These are phyloP conservation scores for Sanghuangporus sanghuang DNA, from an alignment of 1,284 basidiomycete species.

Conservation along the genomic window DNA sequence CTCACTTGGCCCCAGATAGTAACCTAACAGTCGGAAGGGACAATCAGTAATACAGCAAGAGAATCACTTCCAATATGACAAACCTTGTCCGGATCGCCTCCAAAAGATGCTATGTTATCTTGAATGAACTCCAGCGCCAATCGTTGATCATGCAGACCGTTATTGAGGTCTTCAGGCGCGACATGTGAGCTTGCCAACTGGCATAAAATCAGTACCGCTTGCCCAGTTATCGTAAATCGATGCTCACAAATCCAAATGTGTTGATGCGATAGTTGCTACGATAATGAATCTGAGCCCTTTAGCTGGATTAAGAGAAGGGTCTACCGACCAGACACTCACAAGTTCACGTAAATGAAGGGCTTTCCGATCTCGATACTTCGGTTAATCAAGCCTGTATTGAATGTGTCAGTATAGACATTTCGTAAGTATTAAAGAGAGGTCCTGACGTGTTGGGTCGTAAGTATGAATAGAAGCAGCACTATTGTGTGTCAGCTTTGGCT, in stretches of 20 bases:
- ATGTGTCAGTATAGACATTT: not conserved
- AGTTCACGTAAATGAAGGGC: slow-evolving; percentile 51
- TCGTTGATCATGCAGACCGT: slow-evolving; percentile 52
- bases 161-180: slow-evolving; percentile 45
- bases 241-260: slow-evolving; percentile 52
- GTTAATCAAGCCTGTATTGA: slow-evolving; percentile 40
- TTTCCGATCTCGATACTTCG: slow-evolving; percentile 42
- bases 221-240: not conserved
- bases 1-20: slow-evolving; percentile 57
- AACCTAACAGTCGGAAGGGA: slow-evolving; percentile 33
- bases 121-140: slow-evolving; percentile 56
- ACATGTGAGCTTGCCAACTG: slow-evolving; percentile 48
- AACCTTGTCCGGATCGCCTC: slow-evolving; percentile 58
- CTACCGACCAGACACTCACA: slow-evolving; percentile 27
- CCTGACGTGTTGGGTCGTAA: slow-evolving; percentile 43
- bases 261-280: slow-evolving; percentile 54
- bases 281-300: not conserved
- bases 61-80: not conserved
- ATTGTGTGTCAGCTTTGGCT: not conserved
- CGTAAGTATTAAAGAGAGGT: not conserved
- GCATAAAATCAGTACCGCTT: not conserved
- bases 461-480: slow-evolving; percentile 40
- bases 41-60: not conserved
- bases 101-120: slow-evolving; percentile 56
- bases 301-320: not conserved